phyloP scores from a whole-genome alignment of 495 filamentous ascomycete species.

The Apiosordaria backusii region DNA sequence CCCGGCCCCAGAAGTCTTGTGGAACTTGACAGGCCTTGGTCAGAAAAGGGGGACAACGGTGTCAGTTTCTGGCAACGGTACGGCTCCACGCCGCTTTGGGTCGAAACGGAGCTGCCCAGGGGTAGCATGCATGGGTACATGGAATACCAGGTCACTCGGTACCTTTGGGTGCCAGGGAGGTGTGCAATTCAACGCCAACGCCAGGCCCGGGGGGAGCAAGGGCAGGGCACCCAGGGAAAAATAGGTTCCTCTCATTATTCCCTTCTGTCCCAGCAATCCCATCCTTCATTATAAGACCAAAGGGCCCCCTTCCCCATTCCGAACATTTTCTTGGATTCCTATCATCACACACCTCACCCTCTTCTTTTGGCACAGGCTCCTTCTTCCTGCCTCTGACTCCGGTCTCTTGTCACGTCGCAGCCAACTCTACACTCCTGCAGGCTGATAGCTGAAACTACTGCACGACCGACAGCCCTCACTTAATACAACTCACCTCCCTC shows the following conservation, averaged over 20 bases:
- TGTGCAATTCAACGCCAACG: slow-evolving; percentile 24
- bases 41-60: slow-evolving; percentile 21
- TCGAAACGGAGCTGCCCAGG: slow-evolving; percentile 28
- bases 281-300: slow-evolving; percentile 33
- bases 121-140: slow-evolving; percentile 12
- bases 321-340: slow-evolving; percentile 29
- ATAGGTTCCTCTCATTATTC: slow-evolving; percentile 25
- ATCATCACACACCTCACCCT: slow-evolving; percentile 28
- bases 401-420: slow-evolving; percentile 5
- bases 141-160: slow-evolving; percentile 24
- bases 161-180: slow-evolving; percentile 13
- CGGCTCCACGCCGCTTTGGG: slow-evolving; percentile 15
- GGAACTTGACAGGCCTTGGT: slow-evolving; percentile 11
- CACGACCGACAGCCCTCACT: slow-evolving; percentile 12
- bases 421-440: slow-evolving; percentile 3
- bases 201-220: slow-evolving; percentile 22
- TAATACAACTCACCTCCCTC: slow-evolving; percentile 5
- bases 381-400: slow-evolving; percentile 5
- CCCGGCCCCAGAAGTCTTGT: slow-evolving; percentile 16
- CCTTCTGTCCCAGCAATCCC: slow-evolving; percentile 25
- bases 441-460: slow-evolving; percentile 17
- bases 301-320: slow-evolving; percentile 26
- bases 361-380: slow-evolving; percentile 17
- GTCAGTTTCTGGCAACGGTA: slow-evolving; percentile 18
- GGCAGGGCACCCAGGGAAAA: slow-evolving; percentile 20